Conservation (phyloP, 2,329 filamentous ascomycete genomes). For the Phialophora verrucosa region DNA sequence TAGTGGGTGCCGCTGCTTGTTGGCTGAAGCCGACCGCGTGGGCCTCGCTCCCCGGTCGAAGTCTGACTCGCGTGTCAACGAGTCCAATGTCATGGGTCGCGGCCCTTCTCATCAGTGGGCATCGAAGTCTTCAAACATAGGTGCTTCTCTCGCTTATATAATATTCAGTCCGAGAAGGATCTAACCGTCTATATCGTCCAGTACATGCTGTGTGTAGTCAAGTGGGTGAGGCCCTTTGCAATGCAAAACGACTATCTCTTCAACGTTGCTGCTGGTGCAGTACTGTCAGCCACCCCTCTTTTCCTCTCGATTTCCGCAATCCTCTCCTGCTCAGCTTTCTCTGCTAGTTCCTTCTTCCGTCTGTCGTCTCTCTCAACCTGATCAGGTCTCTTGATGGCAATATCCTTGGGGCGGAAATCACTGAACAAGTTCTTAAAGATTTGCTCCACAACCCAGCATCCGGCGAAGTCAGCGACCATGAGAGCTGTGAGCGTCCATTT, state of each 20-base stretch:
- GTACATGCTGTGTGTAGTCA: background rate
- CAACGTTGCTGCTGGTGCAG: constrained; percentile 5
- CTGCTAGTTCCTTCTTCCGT: constrained; percentile 67
- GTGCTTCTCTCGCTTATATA: background rate
- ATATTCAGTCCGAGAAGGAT: background rate
- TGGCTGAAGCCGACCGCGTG: too few relatives aligned
- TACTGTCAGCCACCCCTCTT: constrained; percentile 37
- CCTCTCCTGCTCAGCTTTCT: constrained; percentile 40
- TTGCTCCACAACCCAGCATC: constrained; percentile 87
- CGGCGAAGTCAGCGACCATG: constrained; percentile 86
- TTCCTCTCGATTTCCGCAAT: constrained; percentile 40
- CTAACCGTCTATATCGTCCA: background rate
- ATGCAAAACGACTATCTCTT: background rate
- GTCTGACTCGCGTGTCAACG: background rate
- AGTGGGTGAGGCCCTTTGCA: background rate
- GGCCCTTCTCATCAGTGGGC: background rate
- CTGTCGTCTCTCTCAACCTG: constrained; percentile 78
- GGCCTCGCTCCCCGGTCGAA: background rate
- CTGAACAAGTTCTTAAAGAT: constrained; percentile 83
- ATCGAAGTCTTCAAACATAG: background rate
- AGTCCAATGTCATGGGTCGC: background rate
- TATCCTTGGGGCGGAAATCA: constrained; percentile 92
- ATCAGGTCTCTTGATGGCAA: constrained; percentile 82
- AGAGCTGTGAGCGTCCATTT: constrained; percentile 80
- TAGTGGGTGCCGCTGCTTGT: too few relatives aligned